Evolutionary conservation across 2,329 filamentous ascomycete species (phyloP), one percentile per base, ranked within the genome.

Genomic region (Diaporthe humulicola): DNA sequence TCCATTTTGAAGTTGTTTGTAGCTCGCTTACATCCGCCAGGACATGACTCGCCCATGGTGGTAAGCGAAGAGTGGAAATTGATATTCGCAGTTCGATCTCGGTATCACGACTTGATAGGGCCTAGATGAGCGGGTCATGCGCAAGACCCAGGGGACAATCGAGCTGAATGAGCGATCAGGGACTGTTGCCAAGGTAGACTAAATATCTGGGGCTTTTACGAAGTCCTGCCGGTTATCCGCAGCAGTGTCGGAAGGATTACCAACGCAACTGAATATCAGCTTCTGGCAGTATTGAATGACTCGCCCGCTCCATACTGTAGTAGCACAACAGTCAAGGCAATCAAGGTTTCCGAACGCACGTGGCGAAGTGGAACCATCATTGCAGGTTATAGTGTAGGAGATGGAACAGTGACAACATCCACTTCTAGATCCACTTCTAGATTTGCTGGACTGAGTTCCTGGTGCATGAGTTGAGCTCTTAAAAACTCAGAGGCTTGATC

Each of bases 31-130:
- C 64, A 52, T 6, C 45, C 45, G 9, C 5, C 22, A 48, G 45
- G 45, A 38, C 64, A 67, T 67, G 64, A 67, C 64, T 67, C 64
- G 64, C 7, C 42, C 33, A 4, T 14, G 19, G 42, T n/a, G 7
- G 64, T 67, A 67, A 67, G 64, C 64, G 64, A 67, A 67, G 22
- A 52, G 45, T 67, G 64, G 64, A 67, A 67, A 52, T 67, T 67
- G 64, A 67, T 67, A 14, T 38, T 67, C 33, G 64, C 45, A 17
- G 14, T 38, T 52, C 9, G 64, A 67, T 67, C 22, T 67, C 64
- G 64, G 64, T 67, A 67, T 67, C 28, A 22, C 30, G 15, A 25
- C 64, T 67, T 67, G 45, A 67, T 67, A 50, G 30, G 64, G 64
- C 45, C 45, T 67, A 67, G 64, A n/a, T 67, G 64, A 52, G 64